Base-by-base conservation (phyloP, 2,329 filamentous ascomycete species). In the Fusarium dimerum region DNA sequence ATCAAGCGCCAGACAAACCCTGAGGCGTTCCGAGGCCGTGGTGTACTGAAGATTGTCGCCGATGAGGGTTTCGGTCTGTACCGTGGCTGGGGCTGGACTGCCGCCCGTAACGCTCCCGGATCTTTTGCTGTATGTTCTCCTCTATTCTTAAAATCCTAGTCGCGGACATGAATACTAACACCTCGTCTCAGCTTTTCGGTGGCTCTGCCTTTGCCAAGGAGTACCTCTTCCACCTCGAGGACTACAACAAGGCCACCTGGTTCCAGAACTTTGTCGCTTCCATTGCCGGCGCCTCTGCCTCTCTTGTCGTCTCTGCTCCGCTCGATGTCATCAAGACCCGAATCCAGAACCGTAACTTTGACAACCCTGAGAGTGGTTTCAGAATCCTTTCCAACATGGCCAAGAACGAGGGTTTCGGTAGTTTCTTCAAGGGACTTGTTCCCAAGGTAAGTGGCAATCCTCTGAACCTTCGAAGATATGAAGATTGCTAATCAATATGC, bases 1-100 rank as follows among this genome's bases (percentile, higher is more conserved):
- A 99, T 99, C 79, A 99, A 99, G 84, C 87, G 94, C 67, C 94
- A 99, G 79, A 99, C 94, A 63, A 99, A 99, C 81, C 94, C 94
- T 40, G 94, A 97, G 70, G 92, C 94, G 36, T 99, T 99, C 86
- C 86, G 92, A 63, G 93, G 93, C 64, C 89, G 94, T 67, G 94
- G 94, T 57, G 81, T 99, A 54, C 78, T 97, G 70, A 88, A 83
- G 75, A 97, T 99, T 61, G 83, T 99, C 56, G 83, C 84, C 53
- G 94, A 99, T 69, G 94, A 99, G 75, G 94, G 94, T 36, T 95
- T 97, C 68, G 92, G 92, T 45, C 78, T 99, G 47, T 99, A 99
- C 79, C 86, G 94, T 70, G 94, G 94, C 54, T 96, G 92, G 85
- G 90, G 91, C 63, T 97, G 94, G 94, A 97, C 94, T 47, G 94